Base-by-base conservation (phyloP, 78 protist genomes). In the slime mould (Dictyostelium discoideum) region DNA sequence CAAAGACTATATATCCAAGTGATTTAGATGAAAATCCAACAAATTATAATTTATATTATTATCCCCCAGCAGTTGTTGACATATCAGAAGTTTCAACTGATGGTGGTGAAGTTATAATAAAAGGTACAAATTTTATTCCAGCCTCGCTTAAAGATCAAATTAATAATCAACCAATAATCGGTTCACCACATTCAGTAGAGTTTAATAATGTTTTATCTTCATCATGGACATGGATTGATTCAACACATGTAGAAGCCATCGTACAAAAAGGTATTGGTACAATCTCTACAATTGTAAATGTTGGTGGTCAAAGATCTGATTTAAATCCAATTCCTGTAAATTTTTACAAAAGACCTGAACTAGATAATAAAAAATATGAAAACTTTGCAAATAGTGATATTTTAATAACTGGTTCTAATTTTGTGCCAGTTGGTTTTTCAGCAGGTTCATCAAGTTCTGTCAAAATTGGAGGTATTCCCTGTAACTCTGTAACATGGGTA, bases 361-460 rank as follows among this genome's bases (percentile, higher is more conserved):
- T 48, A 11, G 60, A 48, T 13, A 13, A 11, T 8, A 48, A 48
- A 48, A 13, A 48, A 48, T 48, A 48, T 48, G 60, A 48, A 48
- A 48, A 13, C 60, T 63, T 63, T 63, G 73, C 73, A 22, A 22
- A 63, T 63, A 48, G 16, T 13, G 60, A 48, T 37, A 22, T 84
- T 26, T 54, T 73, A 60, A 84, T 84, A 11, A 84, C 60, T 8
- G 87, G 65, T 29, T 9, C 48, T 7, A 37, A 26, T 18, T 84
- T 69, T 20, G 57, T 63, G 4, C 29, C 37, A 7, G 5, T 40
- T 37, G 54, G 44, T 8, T 7, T 69, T 69, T 22, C 32, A 20
- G 74, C 79, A 37, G 50, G 37, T 39, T 73, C 87, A 29, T 69
- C 50, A 63, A 39, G 77, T 13, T n/a, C 48, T 16, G 92, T 85